phyloP scores from a whole-genome alignment of 2,329 filamentous ascomycete genomes.

The Furcasterigmium sp. region DNA sequence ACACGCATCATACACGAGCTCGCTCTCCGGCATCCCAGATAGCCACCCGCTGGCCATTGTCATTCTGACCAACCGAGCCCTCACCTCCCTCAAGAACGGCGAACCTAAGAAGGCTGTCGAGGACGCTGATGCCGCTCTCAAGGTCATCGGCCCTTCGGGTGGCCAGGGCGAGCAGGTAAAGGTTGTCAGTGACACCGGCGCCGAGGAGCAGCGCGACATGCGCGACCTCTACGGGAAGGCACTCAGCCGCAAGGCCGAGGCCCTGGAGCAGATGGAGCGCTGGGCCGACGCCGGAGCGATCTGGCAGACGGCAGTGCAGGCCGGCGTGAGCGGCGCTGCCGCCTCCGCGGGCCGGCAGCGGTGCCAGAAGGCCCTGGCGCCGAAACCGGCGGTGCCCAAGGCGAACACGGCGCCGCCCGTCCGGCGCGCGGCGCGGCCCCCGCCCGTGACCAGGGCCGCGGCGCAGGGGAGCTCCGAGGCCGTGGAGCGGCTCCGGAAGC shows the following conservation, averaged over 20 bases:
- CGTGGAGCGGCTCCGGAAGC: conserved; percentile 74
- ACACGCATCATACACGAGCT: conserved; percentile 74
- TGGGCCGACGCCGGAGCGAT: conserved; percentile 78
- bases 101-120: conserved; percentile 82
- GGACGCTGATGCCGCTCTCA: conserved; percentile 77
- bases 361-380: conserved; percentile 80
- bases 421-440: conserved; percentile 18
- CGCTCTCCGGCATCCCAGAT: conserved; percentile 68
- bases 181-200: conserved; percentile 48
- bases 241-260: conserved; percentile 89
- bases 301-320: conserved; percentile 80
- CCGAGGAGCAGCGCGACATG: conserved; percentile 72
- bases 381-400: conserved; percentile 47
- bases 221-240: conserved; percentile 91
- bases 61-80: conserved; percentile 84
- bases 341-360: conserved; percentile 82
- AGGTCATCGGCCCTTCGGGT: conserved; percentile 71
- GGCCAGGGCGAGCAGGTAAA: conserved; percentile 79
- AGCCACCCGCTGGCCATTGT: conserved; percentile 81
- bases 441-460: conserved; percentile 33
- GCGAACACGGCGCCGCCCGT: conserved; percentile 7
- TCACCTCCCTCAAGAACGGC: conserved; percentile 87
- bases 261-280: conserved; percentile 89
- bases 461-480: conserved; percentile 62
- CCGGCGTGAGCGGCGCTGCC: conserved; percentile 76